Evolutionary conservation across 2,329 filamentous ascomycete genomes (phyloP), one percentile per base, ranked within the genome.

Genomic region (Lecanoromycetidae sp.): DNA sequence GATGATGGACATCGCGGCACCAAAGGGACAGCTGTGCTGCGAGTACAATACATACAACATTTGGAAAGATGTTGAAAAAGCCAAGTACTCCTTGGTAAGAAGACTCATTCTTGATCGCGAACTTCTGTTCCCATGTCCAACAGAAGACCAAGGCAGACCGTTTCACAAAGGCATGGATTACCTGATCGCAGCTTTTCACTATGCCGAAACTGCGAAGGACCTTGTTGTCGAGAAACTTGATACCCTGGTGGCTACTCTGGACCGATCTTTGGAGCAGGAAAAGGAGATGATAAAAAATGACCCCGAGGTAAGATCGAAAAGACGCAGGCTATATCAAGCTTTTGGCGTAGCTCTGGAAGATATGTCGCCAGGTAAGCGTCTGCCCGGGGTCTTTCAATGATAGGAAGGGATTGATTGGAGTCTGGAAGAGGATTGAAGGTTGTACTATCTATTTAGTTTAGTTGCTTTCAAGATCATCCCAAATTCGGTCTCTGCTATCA

Each of bases 81-180:
- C 8, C 4, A 32, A 39, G 15, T 17, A 15, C 15, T 6, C 3
- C 7, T 29, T 3, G 4, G 37, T 44, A 7, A 3, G 5, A 17
- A 19, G 20, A 13, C 25, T 37, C 4, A 30, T 49, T 6, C 20
- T 33, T 10, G 39, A 43, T 20, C 39, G 27, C 15, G 0, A 12
- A 10, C 13, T 43, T 15, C 32, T 49, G 4, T 49, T 49, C 15
- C 46, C 46, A 4, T 2, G 9, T 10, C 40, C 33, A 25, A 25
- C 15, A 17, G 15, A 30, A 5, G 13, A 30, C 20, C 32, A 44
- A 26, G 32, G 46, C 3, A 3, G 26, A n/a, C 23, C 9, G 1
- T 49, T 49, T n/a, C 7, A 9, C 9, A 49, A 49, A 15, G 46
- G 46, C 6, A 30, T 1, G 3, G 0, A 36, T 0, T 49, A 49